Evolutionary conservation across 192 early-diverging fungal species (phyloP).

Genomic region (Coemansia aciculifera): DNA sequence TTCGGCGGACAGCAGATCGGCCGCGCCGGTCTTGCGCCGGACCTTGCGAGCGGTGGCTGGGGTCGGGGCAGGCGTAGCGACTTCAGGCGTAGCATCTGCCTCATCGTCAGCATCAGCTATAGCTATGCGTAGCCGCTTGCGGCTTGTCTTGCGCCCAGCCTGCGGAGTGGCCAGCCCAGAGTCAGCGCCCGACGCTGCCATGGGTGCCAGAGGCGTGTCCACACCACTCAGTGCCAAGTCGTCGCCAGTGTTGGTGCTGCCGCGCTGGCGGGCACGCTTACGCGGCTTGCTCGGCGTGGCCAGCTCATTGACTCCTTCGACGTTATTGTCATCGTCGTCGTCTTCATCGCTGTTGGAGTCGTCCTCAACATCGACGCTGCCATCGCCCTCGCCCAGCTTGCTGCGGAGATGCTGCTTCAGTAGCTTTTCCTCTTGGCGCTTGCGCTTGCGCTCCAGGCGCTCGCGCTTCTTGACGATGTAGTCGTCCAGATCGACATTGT

Average conservation of each 20-base stretch:
- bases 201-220: constrained; percentile 14
- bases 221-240: constrained; percentile 12
- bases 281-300: constrained; percentile 16
- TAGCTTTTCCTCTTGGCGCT: constrained; percentile 35
- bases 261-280: constrained; percentile 20
- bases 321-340: background rate
- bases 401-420: constrained; percentile 25
- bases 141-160: constrained; percentile 12
- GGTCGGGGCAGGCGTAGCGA: constrained; percentile 16
- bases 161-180: constrained; percentile 26
- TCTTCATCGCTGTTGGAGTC: constrained; percentile 4
- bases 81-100: background rate
- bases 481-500: constrained; percentile 63
- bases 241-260: constrained; percentile 4
- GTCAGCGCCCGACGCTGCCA: constrained; percentile 3
- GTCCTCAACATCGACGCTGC: constrained; percentile 8
- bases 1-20: constrained; percentile 32
- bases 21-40: constrained; percentile 40
- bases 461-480: constrained; percentile 56
- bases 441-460: constrained; percentile 32
- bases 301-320: constrained; percentile 2
- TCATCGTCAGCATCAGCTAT: constrained; percentile 22
- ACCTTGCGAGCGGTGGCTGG: constrained; percentile 22
- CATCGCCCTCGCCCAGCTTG: constrained; percentile 25
- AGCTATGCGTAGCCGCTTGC: constrained; percentile 25